phyloP scores from a whole-genome alignment of 2,329 filamentous ascomycete species.

The Hypoxylon sp. region DNA sequence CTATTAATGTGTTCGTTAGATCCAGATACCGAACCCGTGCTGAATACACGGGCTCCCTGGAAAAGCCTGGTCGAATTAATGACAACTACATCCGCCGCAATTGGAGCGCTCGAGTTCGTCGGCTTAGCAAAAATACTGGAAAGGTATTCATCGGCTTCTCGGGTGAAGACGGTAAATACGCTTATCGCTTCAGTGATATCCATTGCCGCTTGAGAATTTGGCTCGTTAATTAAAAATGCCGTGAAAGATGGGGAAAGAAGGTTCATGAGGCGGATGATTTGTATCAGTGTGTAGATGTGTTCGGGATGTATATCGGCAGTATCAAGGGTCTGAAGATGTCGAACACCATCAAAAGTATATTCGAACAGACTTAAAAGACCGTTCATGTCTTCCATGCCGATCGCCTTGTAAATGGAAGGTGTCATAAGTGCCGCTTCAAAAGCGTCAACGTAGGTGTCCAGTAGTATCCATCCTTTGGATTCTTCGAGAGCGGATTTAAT shows the following conservation, averaged over 20 bases:
- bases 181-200: slow-evolving; percentile 32
- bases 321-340: slow-evolving; percentile 35
- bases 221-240: slow-evolving; percentile 42
- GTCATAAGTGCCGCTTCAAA: slow-evolving; percentile 49
- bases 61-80: slow-evolving; percentile 38
- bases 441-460: slow-evolving; percentile 60
- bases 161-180: slow-evolving; percentile 41
- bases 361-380: slow-evolving; percentile 48
- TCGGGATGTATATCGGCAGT: slow-evolving; percentile 35
- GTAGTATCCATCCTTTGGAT: slow-evolving; percentile 55
- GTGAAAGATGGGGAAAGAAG: slow-evolving; percentile 42
- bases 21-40: slow-evolving; percentile 12
- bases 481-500: slow-evolving; percentile 51
- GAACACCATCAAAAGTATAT: slow-evolving; percentile 44
- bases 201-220: slow-evolving; percentile 24
- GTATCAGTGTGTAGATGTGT: slow-evolving; percentile 38
- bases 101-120: neutral
- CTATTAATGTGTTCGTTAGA: slow-evolving; percentile 47
- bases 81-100: slow-evolving; percentile 7
- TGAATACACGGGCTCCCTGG: slow-evolving; percentile 25
- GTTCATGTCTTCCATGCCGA: slow-evolving; percentile 47
- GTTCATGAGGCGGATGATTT: slow-evolving; percentile 41
- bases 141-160: slow-evolving; percentile 37
- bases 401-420: slow-evolving; percentile 49
- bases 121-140: slow-evolving; percentile 22